phyloP scores from a whole-genome alignment of 495 filamentous ascomycete genomes.

The Stereocaulon alpinum region DNA sequence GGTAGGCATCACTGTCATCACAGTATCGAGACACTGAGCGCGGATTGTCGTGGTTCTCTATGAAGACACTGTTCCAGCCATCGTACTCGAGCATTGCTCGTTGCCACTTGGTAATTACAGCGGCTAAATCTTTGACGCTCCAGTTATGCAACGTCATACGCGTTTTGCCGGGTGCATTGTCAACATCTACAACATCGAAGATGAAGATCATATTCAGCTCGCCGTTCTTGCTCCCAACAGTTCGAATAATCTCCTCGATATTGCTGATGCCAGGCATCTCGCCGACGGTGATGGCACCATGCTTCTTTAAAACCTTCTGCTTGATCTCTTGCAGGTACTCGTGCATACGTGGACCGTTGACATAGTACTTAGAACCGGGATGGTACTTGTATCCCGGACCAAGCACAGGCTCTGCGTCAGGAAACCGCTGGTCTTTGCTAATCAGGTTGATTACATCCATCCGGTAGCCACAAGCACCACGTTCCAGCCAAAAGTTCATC shows the following conservation, averaged over 20 bases:
- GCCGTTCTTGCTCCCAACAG: slow-evolving; percentile 34
- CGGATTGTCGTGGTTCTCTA: slow-evolving; percentile 46
- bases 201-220: slow-evolving; percentile 57
- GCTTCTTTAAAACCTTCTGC: slow-evolving; percentile 43
- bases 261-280: slow-evolving; percentile 51
- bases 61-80: slow-evolving; percentile 50
- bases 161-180: slow-evolving; percentile 30
- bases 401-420: slow-evolving; percentile 36
- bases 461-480: slow-evolving; percentile 53
- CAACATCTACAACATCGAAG: slow-evolving; percentile 48
- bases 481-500: slow-evolving; percentile 57
- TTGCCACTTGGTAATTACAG: slow-evolving; percentile 44
- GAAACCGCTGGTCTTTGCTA: slow-evolving; percentile 42
- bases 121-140: slow-evolving; percentile 36
- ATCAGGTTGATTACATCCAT: slow-evolving; percentile 53
- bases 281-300: slow-evolving; percentile 53
- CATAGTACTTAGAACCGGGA: slow-evolving; percentile 38
- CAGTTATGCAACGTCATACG: slow-evolving; percentile 29
- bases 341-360: slow-evolving; percentile 52
- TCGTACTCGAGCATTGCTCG: slow-evolving; percentile 42
- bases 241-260: slow-evolving; percentile 39
- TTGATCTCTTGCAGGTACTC: slow-evolving; percentile 53
- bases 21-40: slow-evolving; percentile 38
- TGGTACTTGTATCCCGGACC: slow-evolving; percentile 39
- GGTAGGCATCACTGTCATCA: slow-evolving; percentile 35